Evolutionary conservation across 2,329 filamentous ascomycete species (phyloP).

Genomic region (Colletotrichum neosansevieriae): DNA sequence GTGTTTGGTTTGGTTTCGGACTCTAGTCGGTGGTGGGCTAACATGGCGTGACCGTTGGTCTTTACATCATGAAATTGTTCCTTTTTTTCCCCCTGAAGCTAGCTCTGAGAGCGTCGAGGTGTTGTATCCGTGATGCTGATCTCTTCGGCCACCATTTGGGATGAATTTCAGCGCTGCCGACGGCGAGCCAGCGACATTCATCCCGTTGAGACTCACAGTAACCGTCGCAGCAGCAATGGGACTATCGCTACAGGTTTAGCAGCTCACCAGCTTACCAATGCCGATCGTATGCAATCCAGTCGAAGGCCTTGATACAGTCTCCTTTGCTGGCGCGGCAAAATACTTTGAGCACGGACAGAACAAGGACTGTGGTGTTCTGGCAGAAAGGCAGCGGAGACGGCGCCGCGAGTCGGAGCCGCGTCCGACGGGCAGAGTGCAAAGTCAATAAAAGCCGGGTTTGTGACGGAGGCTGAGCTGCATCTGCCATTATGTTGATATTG

Average conservation of each 20-base stretch:
- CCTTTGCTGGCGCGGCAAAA: conserved; percentile 5
- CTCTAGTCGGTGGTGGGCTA: conserved; percentile 5
- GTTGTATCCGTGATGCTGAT: conserved; percentile 2
- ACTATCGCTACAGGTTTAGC: background rate
- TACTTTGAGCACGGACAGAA: conserved; percentile 24
- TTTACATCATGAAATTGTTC: conserved; percentile 20
- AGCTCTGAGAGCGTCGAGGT: background rate
- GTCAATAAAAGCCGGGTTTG: conserved; percentile 4
- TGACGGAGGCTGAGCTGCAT: conserved; percentile 9
- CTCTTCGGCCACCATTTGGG: background rate
- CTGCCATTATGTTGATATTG: background rate
- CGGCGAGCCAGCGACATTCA: background rate
- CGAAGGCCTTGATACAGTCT: background rate
- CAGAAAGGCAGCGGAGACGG: conserved; percentile 18
- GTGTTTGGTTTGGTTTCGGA: conserved; percentile 33
- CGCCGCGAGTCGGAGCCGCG: conserved; percentile 22
- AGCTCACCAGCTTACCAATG: conserved; percentile 7
- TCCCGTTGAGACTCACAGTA: background rate
- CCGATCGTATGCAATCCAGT: conserved; percentile 36
- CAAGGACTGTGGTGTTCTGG: conserved; percentile 15
- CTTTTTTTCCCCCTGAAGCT: background rate
- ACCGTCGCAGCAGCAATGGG: background rate
- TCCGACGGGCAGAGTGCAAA: conserved; percentile 9
- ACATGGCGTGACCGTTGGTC: conserved; percentile 19
- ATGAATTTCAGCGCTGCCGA: background rate